phyloP scores from a whole-genome alignment of 164 flowering plant species.

The Tetracentron sinense region DNA sequence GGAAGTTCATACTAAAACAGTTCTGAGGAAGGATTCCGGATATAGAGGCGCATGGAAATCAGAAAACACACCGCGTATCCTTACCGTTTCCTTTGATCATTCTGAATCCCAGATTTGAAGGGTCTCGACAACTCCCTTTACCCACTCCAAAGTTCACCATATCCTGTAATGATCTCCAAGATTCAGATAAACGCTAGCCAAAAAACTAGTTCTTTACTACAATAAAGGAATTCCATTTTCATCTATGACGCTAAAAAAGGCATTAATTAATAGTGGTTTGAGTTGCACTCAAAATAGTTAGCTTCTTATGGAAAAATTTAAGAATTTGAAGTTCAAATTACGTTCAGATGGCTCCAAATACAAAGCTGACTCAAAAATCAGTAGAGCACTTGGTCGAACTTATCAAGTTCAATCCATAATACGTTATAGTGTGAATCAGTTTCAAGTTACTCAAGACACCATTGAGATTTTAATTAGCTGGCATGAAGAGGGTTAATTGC shows the following conservation, averaged over 20 bases:
- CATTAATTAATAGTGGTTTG: neutral
- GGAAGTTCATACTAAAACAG: slow-evolving; percentile 29
- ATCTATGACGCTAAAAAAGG: neutral
- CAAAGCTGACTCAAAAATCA: neutral
- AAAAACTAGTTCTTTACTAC: neutral
- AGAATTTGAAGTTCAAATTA: too few relatives aligned
- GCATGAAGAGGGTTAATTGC: too few relatives aligned
- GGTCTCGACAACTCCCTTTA: neutral
- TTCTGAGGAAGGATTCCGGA: slow-evolving; percentile 20
- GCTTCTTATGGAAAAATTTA: too few relatives aligned
- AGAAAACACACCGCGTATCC: slow-evolving; percentile 7
- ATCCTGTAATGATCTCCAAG: slow-evolving; percentile 24
- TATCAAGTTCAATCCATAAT: neutral
- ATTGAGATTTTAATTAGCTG: too few relatives aligned
- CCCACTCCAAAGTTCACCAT: slow-evolving; percentile 18
- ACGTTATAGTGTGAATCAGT: neutral
- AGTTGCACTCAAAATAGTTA: neutral
- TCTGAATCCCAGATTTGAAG: slow-evolving; percentile 3
- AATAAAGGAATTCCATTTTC: neutral
- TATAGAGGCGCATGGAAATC: slow-evolving; percentile 11
- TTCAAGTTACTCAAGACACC: neutral
- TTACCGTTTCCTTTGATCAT: slow-evolving; percentile 17
- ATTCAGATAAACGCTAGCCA: neutral
- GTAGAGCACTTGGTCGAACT: neutral
- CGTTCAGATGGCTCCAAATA: neutral